These are phyloP conservation scores for Scedosporium apiospermum DNA, from an alignment of 2,329 filamentous ascomycete genomes.

Conservation along the genomic window DNA sequence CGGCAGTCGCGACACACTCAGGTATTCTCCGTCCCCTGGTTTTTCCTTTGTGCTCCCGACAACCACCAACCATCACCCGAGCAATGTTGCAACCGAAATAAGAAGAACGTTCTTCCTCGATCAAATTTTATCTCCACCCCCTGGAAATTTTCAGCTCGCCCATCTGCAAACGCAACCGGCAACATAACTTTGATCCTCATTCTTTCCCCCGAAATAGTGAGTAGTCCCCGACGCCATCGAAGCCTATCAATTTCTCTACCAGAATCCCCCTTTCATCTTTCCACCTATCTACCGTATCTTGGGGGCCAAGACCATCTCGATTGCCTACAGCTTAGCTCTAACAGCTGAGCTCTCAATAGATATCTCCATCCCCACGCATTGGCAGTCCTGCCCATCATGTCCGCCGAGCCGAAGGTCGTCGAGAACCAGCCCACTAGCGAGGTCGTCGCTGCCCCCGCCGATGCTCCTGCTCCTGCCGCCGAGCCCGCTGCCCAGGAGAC, in stretches of 20 bases:
- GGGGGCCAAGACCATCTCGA: not conserved
- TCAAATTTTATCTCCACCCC: too few species aligned
- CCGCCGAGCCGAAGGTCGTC: not conserved
- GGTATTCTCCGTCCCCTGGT: too few species aligned
- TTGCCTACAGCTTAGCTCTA: not conserved
- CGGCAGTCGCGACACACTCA: too few species aligned
- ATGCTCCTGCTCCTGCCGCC: conserved; percentile 4
- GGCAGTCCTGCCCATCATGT: not conserved
- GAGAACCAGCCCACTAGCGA: not conserved
- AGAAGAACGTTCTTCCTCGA: not conserved
- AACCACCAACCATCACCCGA: not conserved
- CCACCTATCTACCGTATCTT: not conserved
- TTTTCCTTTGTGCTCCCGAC: not conserved
- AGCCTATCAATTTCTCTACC: too few species aligned
- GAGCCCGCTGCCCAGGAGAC: conserved; percentile 12
- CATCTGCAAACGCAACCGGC: too few species aligned
- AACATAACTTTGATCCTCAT: not conserved
- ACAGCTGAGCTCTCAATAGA: not conserved
- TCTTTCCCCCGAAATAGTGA: not conserved
- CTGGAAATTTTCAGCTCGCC: too few species aligned
- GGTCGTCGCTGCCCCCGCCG: not conserved
- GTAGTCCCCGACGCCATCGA: not conserved
- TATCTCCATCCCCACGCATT: not conserved
- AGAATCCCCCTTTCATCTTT: not conserved
- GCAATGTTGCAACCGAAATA: not conserved